A percentile compares a stretch with the other conserved stretches of the same genome.
phyloP scores from a whole-genome alignment of 73 alveolate species.

The Diophrys appendiculata region DNA sequence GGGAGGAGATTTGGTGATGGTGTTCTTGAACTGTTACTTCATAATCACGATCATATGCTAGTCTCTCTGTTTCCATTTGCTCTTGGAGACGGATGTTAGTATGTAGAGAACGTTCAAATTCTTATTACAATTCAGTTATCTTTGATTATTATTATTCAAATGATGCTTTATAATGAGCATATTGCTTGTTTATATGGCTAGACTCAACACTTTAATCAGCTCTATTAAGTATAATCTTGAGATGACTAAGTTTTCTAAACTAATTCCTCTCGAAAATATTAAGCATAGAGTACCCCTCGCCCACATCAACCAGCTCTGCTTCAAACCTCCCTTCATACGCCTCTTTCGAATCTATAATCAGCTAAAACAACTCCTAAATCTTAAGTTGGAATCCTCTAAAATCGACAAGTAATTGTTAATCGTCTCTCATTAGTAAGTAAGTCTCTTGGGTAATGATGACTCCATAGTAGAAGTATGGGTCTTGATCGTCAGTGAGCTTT shows the following conservation, averaged over 20 bases:
- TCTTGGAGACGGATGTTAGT: background rate
- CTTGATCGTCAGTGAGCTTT: background rate
- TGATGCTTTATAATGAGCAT: background rate
- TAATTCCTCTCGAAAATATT: background rate
- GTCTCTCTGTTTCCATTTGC: background rate
- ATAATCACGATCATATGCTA: too few species aligned
- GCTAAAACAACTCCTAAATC: background rate
- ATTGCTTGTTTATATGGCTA: background rate
- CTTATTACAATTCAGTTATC: too few species aligned
- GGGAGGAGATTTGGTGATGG: too few species aligned
- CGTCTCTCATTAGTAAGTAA: background rate
- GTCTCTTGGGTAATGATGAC: background rate
- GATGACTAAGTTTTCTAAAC: background rate
- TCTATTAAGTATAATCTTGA: too few species aligned
- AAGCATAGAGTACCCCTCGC: background rate
- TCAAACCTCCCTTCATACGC: background rate
- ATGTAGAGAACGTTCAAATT: background rate
- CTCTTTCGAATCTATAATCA: background rate
- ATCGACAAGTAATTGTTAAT: background rate
- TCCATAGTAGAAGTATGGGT: constrained; percentile 1
- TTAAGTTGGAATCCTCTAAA: background rate
- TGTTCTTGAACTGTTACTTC: too few species aligned
- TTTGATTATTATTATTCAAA: background rate
- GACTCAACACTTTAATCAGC: background rate
- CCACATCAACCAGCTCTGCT: background rate